Percentiles rank a stretch among this genome's conserved stretches.
These are phyloP conservation scores for Colletotrichum somersetense DNA, from an alignment of 2,329 filamentous ascomycete genomes.

Conservation along the genomic window DNA sequence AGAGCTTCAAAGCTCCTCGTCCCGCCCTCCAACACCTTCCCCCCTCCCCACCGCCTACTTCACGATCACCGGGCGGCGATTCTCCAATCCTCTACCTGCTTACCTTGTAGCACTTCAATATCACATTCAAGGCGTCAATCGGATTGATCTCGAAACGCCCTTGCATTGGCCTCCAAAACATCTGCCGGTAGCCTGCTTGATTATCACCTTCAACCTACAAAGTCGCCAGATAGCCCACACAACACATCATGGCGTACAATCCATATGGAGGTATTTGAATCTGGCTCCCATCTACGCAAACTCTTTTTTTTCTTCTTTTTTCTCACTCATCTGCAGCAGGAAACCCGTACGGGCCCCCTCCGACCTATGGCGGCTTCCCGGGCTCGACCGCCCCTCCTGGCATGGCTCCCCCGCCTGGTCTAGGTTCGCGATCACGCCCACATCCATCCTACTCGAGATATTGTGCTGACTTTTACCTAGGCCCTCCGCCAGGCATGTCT, in stretches of 20 bases:
- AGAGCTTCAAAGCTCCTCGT: conserved; percentile 26
- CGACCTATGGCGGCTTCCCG: conserved; percentile 79
- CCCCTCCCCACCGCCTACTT: background rate
- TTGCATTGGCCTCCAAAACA: background rate
- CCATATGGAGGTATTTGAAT: conserved; percentile 65
- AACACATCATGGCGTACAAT: conserved; percentile 68
- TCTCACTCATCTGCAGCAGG: conserved; percentile 45
- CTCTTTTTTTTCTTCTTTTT: background rate
- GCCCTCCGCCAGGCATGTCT: conserved; percentile 83
- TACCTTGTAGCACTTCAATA: too few relatives aligned
- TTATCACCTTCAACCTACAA: conserved; percentile 5
- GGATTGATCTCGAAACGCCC: background rate
- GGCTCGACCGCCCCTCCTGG: conserved; percentile 71
- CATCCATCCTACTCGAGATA: conserved; percentile 13
- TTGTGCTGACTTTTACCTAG: conserved; percentile 55
- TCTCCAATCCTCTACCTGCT: background rate
- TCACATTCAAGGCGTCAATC: background rate
- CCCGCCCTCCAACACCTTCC: background rate
- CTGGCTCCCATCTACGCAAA: conserved; percentile 39
- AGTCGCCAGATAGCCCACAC: background rate
- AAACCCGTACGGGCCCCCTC: conserved; percentile 79
- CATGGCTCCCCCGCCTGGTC: conserved; percentile 83
- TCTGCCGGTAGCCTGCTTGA: background rate
- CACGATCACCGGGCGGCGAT: background rate
- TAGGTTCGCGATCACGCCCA: conserved; percentile 69